These are phyloP conservation scores for Hymenoscyphus infarciens DNA, from an alignment of 2,329 filamentous ascomycete species.

Conservation along the genomic window DNA sequence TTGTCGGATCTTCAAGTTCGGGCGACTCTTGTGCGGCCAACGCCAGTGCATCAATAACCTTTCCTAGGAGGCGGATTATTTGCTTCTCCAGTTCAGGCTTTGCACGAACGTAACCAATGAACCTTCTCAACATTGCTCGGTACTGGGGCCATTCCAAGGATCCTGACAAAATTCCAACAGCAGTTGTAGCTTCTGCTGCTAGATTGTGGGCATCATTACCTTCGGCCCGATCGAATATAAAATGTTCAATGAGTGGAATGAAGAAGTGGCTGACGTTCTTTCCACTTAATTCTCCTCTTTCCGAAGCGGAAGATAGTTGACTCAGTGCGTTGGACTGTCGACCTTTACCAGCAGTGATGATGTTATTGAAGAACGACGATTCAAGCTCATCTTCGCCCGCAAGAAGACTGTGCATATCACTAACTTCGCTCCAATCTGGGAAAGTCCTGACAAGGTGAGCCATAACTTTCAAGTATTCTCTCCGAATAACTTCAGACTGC, in stretches of 20 bases:
- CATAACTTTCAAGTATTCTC: slow-evolving; percentile 77
- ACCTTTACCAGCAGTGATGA: slow-evolving; percentile 84
- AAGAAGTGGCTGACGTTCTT: slow-evolving; percentile 83
- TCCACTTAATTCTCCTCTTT: slow-evolving; percentile 62
- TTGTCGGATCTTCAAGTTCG: slow-evolving; percentile 31
- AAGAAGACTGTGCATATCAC: slow-evolving; percentile 70
- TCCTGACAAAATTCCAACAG: slow-evolving; percentile 70
- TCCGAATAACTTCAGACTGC: slow-evolving; percentile 75
- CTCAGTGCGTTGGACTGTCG: slow-evolving; percentile 81
- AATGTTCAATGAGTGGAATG: slow-evolving; percentile 88
- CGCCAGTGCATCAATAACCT: slow-evolving; percentile 73
- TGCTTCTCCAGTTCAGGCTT: slow-evolving; percentile 84
- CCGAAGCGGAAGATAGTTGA: slow-evolving; percentile 67
- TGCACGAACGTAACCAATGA: slow-evolving; percentile 74
- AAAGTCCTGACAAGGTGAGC: slow-evolving; percentile 73
- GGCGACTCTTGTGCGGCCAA: slow-evolving; percentile 42
- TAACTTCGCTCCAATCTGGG: slow-evolving; percentile 65
- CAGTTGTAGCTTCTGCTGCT: slow-evolving; percentile 78
- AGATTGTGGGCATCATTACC: slow-evolving; percentile 76
- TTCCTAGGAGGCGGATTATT: slow-evolving; percentile 76
- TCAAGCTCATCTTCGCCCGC: slow-evolving; percentile 53
- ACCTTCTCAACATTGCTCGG: slow-evolving; percentile 77
- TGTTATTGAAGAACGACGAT: slow-evolving; percentile 86
- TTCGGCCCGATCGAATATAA: slow-evolving; percentile 78
- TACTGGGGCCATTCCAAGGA: slow-evolving; percentile 90